Conservation (phyloP, 2,329 filamentous ascomycete species). For the Pseudocercospora musae region DNA sequence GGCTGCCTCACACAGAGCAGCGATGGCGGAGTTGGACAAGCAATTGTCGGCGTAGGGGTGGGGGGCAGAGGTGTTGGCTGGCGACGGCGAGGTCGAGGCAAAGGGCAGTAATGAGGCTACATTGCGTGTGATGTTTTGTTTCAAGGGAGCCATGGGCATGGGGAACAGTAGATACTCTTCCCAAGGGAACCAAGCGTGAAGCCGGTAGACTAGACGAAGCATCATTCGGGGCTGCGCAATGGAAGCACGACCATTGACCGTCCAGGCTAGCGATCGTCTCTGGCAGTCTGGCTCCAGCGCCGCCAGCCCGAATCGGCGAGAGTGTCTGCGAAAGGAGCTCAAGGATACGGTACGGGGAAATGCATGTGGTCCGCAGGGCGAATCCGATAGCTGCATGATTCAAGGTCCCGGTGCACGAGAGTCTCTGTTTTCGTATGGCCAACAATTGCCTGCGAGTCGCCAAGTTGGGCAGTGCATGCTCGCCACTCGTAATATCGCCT, state of each 20-base stretch:
- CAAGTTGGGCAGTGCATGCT: neutral
- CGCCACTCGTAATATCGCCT: neutral
- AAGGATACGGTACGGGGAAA: neutral
- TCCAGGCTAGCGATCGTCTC: neutral
- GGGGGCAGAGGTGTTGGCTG: neutral
- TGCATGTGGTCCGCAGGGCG: no score
- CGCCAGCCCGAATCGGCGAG: neutral
- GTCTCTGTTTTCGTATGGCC: neutral
- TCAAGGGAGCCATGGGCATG: conserved; percentile 8
- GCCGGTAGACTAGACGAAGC: conserved; percentile 1
- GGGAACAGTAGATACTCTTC: neutral
- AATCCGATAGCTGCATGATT: conserved; percentile 2
- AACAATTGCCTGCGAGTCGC: neutral
- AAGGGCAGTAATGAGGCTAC: neutral
- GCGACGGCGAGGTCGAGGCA: neutral
- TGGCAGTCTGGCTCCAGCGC: no score
- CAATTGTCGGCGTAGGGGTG: neutral
- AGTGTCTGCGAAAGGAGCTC: no score
- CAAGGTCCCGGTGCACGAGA: neutral
- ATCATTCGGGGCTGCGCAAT: neutral
- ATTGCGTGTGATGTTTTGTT: conserved; percentile 2
- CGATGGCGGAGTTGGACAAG: conserved; percentile 3
- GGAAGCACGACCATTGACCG: neutral
- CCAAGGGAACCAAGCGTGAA: neutral
- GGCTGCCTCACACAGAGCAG: conserved; percentile 11